Evolutionary conservation across 305 asterid genomes (phyloP).

Genomic region (Nicotiana rustica): DNA sequence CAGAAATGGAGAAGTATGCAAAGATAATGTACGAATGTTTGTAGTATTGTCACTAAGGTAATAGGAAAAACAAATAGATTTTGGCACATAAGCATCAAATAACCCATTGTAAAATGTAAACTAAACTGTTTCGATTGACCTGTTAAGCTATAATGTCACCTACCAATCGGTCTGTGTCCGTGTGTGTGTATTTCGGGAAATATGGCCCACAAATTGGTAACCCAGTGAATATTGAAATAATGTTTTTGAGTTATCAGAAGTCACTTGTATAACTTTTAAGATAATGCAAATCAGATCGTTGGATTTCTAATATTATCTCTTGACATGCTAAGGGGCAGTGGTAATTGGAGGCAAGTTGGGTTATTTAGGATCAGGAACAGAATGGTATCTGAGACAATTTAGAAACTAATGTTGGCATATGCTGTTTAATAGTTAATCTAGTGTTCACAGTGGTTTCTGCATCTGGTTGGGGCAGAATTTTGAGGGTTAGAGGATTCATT

Average conservation of each 20-base stretch:
- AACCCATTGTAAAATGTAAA: neutral
- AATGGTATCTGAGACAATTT: neutral
- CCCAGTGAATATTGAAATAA: neutral
- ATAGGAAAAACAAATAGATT: conserved; percentile 11
- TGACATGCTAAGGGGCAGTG: conserved; percentile 13
- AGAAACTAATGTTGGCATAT: conserved; percentile 7
- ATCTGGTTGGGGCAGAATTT: conserved; percentile 25
- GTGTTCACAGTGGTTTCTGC: conserved; percentile 20
- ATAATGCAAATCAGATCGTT: neutral
- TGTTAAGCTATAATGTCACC: conserved; percentile 20
- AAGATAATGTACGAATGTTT: neutral
- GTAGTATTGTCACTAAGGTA: neutral
- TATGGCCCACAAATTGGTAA: neutral
- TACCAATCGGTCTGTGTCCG: neutral
- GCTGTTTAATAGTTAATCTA: conserved; percentile 11
- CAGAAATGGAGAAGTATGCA: conserved; percentile 20
- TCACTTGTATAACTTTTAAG: conserved; percentile 11
- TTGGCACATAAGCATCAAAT: conserved; percentile 16
- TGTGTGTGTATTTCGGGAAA: conserved; percentile 9
- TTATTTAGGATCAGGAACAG: conserved; percentile 9
- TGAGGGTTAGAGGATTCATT: conserved; percentile 29
- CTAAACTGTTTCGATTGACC: conserved; percentile 10
- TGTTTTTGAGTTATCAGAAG: neutral
- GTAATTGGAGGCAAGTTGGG: conserved; percentile 16
- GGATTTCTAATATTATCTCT: conserved; percentile 11